Conservation (phyloP, 2,329 filamentous ascomycete genomes). For the Macrophomina tecta region DNA sequence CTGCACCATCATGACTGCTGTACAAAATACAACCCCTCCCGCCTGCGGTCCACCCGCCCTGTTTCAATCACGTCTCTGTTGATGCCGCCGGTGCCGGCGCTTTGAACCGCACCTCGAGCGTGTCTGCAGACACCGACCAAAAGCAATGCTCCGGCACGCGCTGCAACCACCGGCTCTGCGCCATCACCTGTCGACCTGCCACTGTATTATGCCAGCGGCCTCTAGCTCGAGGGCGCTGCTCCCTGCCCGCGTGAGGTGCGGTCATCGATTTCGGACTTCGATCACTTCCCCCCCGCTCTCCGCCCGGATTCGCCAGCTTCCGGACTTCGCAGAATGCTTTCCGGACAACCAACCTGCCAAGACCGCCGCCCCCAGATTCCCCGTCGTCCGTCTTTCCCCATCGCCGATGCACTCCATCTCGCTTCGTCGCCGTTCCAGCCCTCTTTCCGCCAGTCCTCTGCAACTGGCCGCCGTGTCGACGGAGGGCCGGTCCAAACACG, state of each 20-base stretch:
- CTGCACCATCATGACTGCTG: background rate
- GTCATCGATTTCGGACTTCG: conserved; percentile 25
- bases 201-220: background rate
- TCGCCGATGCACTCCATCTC: conserved; percentile 9
- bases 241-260: background rate
- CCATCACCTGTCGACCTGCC: background rate
- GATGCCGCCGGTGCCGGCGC: background rate
- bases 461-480: background rate
- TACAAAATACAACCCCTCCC: background rate
- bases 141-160: background rate
- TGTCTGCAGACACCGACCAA: background rate
- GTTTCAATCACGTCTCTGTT: background rate
- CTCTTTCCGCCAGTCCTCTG: background rate
- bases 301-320: conserved; percentile 26
- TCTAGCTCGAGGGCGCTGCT: background rate
- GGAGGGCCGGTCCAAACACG: background rate
- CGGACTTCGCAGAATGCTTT: conserved; percentile 28
- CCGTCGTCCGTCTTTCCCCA: conserved; percentile 7
- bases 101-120: background rate
- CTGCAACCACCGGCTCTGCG: background rate
- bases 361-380: conserved; percentile 1
- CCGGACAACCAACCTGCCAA: conserved; percentile 21
- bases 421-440: background rate
- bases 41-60: background rate
- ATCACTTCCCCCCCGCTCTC: conserved; percentile 21